Base-by-base conservation (phyloP, 495 filamentous ascomycete genomes). In the Penicillium angulare region DNA sequence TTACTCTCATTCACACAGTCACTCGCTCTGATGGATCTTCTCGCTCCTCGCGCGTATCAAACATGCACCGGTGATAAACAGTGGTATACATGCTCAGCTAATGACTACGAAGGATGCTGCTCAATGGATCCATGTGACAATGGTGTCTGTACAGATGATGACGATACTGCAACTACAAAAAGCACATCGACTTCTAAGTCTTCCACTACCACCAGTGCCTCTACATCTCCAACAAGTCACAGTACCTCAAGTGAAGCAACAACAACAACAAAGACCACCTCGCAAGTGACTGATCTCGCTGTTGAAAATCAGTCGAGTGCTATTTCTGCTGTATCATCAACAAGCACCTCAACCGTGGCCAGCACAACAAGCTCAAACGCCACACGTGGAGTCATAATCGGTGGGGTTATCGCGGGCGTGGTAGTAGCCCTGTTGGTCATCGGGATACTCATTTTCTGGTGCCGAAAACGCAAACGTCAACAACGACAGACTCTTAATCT, bases 31-130 rank as follows among this genome's bases (percentile, higher is more conserved):
- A 55, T 53, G 51, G 41, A 53, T 15, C 32, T 22, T 8, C 17
- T 50, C 23, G 39, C 51, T 18, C 53, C 36, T 39, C 57, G 61
- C 12, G 46, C 27, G 17, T 34, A 23, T 17, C 52, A 34, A 20
- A 45, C 22, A 17, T 70, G 68, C 46, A 23, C 59, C 0, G 46
- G 24, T 0, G 39, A 49, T 21, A 56, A 58, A 23, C 48, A 20
- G 16, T 74, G 52, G 53, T 75, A 74, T 58, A 55, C 64, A 22
- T 73, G 72, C 44, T 54, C 42, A 5, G 48, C 23, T 35, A 64
- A 64, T 0, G 18, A 43, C 31, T 74, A 59, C 45, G 47, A 27
- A n/a, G 72, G 71, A 29, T 75, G 72, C 51, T 75, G 72, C 39
- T 68, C 67, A 10, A 61, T 50, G 15, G 57, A 74, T 47, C 69